Evolutionary conservation across 2,329 filamentous ascomycete species (phyloP).

Genomic region (Aureobasidium namibiae): DNA sequence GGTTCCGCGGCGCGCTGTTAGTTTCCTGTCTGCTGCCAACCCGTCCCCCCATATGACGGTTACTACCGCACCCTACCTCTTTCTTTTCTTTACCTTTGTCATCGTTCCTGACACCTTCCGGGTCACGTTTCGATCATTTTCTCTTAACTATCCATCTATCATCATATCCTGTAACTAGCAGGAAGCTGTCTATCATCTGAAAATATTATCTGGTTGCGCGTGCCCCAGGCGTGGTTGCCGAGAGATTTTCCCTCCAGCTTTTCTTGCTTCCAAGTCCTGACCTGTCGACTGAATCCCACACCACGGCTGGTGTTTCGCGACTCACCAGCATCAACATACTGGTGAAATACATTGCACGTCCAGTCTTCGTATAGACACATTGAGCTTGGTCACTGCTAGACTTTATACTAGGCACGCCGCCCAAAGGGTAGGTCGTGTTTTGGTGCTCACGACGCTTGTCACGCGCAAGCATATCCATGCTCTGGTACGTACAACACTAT

Average conservation of each 20-base stretch:
- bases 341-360: background rate
- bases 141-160: background rate
- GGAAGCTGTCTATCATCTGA: too few relatives aligned
- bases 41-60: background rate
- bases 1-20: conserved; percentile 2
- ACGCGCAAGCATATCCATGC: background rate
- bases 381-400: background rate
- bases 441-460: background rate
- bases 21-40: background rate
- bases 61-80: background rate
- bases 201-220: background rate
- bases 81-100: background rate
- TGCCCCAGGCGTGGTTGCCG: background rate
- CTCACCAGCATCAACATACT: background rate
- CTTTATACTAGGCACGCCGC: background rate
- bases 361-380: background rate
- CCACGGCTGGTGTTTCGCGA: background rate
- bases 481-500: background rate
- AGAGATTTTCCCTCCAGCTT: conserved; percentile 6
- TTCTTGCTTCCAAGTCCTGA: background rate
- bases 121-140: background rate
- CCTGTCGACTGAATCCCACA: background rate
- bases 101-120: background rate
- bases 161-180: background rate
- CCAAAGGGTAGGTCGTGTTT: background rate